phyloP scores from a whole-genome alignment of 2,329 filamentous ascomycete genomes.

The Stachybotrys echinatus region DNA sequence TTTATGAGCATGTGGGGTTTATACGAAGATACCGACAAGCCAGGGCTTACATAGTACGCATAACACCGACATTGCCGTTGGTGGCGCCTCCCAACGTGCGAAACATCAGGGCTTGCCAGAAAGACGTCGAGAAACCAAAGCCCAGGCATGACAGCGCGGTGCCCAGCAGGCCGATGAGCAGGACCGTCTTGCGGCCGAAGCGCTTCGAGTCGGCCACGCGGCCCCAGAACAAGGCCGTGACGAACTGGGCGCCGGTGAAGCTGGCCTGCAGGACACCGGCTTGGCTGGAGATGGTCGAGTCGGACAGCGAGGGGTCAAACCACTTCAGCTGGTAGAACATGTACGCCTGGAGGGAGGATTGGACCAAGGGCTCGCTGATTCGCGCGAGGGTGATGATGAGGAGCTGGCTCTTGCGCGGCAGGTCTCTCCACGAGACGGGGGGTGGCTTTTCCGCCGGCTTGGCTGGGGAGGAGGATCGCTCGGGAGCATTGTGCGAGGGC shows the following conservation, averaged over 20 bases:
- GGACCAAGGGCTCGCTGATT: constrained; percentile 75
- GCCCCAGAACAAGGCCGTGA: constrained; percentile 81
- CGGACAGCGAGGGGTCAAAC: constrained; percentile 52
- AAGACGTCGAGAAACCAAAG: constrained; percentile 61
- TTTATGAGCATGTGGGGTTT: neutral
- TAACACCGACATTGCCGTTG: constrained; percentile 67
- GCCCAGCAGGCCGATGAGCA: constrained; percentile 71
- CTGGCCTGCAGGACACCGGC: constrained; percentile 72
- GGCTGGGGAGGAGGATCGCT: neutral
- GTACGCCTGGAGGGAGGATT: constrained; percentile 72
- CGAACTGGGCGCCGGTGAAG: constrained; percentile 77
- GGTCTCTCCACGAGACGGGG: constrained; percentile 52
- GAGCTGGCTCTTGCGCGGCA: constrained; percentile 74
- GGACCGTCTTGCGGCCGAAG: constrained; percentile 69
- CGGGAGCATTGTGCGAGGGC: constrained; percentile 1
- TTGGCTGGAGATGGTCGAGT: constrained; percentile 67
- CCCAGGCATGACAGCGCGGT: constrained; percentile 38
- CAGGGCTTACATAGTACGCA: constrained; percentile 61
- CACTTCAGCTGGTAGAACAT: constrained; percentile 87
- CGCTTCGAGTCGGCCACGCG: constrained; percentile 58
- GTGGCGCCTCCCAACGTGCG: constrained; percentile 67
- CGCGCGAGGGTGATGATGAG: constrained; percentile 72
- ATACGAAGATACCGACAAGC: neutral
- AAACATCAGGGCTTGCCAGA: constrained; percentile 68
- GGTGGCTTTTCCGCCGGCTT: constrained; percentile 6